These are phyloP conservation scores for Penicillium soppii DNA, from an alignment of 495 filamentous ascomycete genomes.

Conservation along the genomic window DNA sequence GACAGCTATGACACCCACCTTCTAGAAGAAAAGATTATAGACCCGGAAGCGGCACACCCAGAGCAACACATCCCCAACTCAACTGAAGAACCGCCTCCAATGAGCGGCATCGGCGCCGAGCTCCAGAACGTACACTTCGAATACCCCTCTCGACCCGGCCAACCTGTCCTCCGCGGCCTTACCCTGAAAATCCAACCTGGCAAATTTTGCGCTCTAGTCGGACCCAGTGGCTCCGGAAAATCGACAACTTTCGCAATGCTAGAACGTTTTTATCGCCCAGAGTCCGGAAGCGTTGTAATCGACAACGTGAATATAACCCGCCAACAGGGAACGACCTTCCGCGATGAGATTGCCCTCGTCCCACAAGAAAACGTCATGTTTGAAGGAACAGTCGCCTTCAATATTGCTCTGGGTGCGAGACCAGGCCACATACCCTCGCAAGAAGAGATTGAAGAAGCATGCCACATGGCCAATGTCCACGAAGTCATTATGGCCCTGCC, in stretches of 20 bases:
- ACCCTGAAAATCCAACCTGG: constrained; percentile 54
- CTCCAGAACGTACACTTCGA: constrained; percentile 56
- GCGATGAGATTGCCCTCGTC: constrained; percentile 52
- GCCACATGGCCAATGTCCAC: constrained; percentile 57
- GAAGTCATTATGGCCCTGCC: constrained; percentile 55
- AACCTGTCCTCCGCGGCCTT: constrained; percentile 51
- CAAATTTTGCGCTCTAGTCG: constrained; percentile 59
- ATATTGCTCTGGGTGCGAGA: constrained; percentile 51
- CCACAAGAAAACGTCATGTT: constrained; percentile 55
- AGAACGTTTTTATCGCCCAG: constrained; percentile 57
- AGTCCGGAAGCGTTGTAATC: constrained; percentile 37
- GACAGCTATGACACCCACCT: constrained; percentile 10
- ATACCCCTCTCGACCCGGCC: constrained; percentile 58
- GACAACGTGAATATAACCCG: constrained; percentile 42
- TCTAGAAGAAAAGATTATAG: constrained; percentile 22
- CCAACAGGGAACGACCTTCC: constrained; percentile 36
- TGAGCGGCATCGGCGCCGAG: constrained; percentile 39
- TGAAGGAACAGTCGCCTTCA: constrained; percentile 52
- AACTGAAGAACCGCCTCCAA: background rate
- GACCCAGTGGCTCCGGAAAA: constrained; percentile 61
- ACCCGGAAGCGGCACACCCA: constrained; percentile 23
- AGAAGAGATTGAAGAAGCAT: constrained; percentile 56
- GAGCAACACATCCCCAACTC: background rate
- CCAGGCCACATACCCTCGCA: constrained; percentile 40
- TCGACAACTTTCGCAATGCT: constrained; percentile 58